Conservation (phyloP, 1,139 yeast genomes). For the Blastobotrys apis region DNA sequence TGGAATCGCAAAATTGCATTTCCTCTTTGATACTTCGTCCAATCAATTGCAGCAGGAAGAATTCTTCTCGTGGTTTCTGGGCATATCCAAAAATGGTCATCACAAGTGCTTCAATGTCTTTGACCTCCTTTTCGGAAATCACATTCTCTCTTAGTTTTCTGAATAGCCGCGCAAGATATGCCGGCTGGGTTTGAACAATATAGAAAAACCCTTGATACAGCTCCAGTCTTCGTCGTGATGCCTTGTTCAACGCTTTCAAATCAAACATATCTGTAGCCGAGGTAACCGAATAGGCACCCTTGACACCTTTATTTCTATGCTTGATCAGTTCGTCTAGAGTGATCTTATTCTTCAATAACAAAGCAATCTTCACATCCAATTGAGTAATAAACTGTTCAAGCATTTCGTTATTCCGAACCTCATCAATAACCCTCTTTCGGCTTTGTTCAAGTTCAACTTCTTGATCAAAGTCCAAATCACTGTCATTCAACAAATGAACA, state of each 20-base stretch:
- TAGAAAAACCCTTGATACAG: slow-evolving; percentile 75
- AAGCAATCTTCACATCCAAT: slow-evolving; percentile 74
- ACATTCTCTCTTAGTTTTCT: slow-evolving; percentile 29
- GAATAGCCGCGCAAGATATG: slow-evolving; percentile 61
- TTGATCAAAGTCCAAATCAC: slow-evolving; percentile 68
- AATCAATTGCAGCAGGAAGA: slow-evolving; percentile 59
- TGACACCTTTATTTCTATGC: slow-evolving; percentile 45
- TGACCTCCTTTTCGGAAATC: slow-evolving; percentile 34
- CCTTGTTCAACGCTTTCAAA: slow-evolving; percentile 39
- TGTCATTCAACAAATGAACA: slow-evolving; percentile 70
- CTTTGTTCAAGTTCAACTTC: slow-evolving; percentile 66
- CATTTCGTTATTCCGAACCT: slow-evolving; percentile 59
- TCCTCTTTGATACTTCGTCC: slow-evolving; percentile 49
- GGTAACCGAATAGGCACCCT: slow-evolving; percentile 23
- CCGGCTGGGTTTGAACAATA: slow-evolving; percentile 78
- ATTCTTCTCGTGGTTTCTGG: slow-evolving; percentile 62
- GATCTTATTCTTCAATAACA: slow-evolving; percentile 73
- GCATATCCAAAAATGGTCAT: slow-evolving; percentile 45
- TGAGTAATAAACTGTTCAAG: slow-evolving; percentile 73
- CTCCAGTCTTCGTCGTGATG: slow-evolving; percentile 45
- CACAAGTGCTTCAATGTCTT: slow-evolving; percentile 47
- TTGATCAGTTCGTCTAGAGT: slow-evolving; percentile 68
- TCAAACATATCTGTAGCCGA: slow-evolving; percentile 35
- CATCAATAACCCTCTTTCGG: slow-evolving; percentile 63
- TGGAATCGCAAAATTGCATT: slow-evolving; percentile 29